Base-by-base conservation (phyloP, 306 rosid species). In the Senna siamea region DNA sequence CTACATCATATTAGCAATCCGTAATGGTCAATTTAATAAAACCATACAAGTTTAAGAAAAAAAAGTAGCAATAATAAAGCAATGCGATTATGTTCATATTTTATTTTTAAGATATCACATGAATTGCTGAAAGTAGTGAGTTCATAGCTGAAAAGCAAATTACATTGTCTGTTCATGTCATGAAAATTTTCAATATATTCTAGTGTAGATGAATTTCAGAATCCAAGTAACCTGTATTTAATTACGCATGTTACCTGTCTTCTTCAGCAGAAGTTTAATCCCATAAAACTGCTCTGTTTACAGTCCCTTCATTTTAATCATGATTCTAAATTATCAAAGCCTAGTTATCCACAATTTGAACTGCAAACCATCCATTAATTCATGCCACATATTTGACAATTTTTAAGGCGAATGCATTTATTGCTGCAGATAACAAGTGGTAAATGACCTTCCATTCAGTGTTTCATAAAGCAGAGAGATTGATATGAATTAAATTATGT, bases 1-100 rank as follows among this genome's bases (percentile, higher is more conserved):
- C 98, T 94, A 86, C 82, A 74, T 18, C 74, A 51, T 40, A 73
- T 68, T 60, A 32, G 54, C 76, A 70, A 28, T 26, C 69, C 62
- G 37, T 44, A 35, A 40, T 11, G 51, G 67, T 5, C 70, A 50
- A 53, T 23, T 59, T 46, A 77, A 70, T 46, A 74, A 70, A 58
- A 69, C 23, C 37, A 73, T 47, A 69, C 46, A 63, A 28, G 11
- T 62, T 66, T 66, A 76, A 58, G 48, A 38, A 26, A 18, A 43
- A 7, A 5, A 22, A 62, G 30, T 37, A 26, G 30, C n/a, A n/a
- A n/a, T n/a, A n/a, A n/a, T n/a, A n/a, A n/a, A n/a, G n/a, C n/a
- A n/a, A n/a, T n/a, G n/a, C 3, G 30, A 26, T 26, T 26, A 26
- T 26, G 30, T 26, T 26, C 2, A 26, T 26, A 26, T 26, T 26